Conservation (phyloP, 2,329 filamentous ascomycete genomes). For the Botryosphaeria dothidea region DNA sequence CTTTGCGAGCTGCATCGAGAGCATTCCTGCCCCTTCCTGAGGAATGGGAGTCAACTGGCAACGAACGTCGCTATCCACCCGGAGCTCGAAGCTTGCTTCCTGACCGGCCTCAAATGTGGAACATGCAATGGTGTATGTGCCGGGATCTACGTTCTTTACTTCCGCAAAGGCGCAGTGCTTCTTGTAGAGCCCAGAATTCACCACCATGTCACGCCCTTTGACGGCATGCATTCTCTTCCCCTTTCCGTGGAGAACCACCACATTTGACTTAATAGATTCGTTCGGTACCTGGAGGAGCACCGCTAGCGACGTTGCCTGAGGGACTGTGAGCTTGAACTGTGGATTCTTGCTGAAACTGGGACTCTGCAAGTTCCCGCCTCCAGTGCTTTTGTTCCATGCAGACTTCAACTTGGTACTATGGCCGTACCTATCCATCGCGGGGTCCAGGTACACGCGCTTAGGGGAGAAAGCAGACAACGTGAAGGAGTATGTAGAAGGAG, state of each 20-base stretch:
- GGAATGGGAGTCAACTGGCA: conserved; percentile 63
- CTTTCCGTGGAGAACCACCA: conserved; percentile 78
- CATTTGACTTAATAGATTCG: conserved; percentile 73
- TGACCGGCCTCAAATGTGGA: conserved; percentile 87
- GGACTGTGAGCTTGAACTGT: conserved; percentile 71
- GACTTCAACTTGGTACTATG: conserved; percentile 61
- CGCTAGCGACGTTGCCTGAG: conserved; percentile 61
- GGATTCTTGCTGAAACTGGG: conserved; percentile 81
- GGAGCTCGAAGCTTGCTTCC: conserved; percentile 70
- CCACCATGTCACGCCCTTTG: conserved; percentile 73
- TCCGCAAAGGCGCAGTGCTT: conserved; percentile 74
- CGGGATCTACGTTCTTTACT: conserved; percentile 61
- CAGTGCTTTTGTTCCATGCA: conserved; percentile 75
- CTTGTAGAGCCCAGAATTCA: conserved; percentile 85
- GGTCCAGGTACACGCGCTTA: conserved; percentile 59
- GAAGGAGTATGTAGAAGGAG: conserved; percentile 74
- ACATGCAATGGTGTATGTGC: conserved; percentile 83
- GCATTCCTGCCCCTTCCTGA: conserved; percentile 72
- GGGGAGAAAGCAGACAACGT: conserved; percentile 82
- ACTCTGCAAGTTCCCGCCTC: conserved; percentile 80
- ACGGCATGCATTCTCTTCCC: conserved; percentile 72
- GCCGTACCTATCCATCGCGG: conserved; percentile 62
- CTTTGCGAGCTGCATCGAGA: conserved; percentile 61
- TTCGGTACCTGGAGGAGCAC: conserved; percentile 71
- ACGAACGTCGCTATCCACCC: conserved; percentile 65